Evolutionary conservation across 164 flowering plant species (phyloP), one percentile per base, ranked within the genome.

Genomic region (Cinnamomum chago): DNA sequence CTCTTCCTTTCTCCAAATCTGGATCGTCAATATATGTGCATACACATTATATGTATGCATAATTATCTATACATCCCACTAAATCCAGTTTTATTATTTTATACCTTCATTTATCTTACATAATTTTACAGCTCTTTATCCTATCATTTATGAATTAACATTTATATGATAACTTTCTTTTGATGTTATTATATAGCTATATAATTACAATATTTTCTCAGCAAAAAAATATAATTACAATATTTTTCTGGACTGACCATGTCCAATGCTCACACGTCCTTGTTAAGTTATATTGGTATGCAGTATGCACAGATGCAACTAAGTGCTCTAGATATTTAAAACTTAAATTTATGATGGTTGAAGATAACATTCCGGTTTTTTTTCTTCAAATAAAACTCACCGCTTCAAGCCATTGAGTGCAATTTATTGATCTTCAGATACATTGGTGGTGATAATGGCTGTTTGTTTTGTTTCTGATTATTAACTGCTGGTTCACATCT

Each of bases 401-500:
- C 20, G 20, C 60, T 55, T 11, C 25, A 67, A 30, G 28, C 30
- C 22, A 18, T 67, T 67, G 50, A 28, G 52, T 20, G 55, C 71
- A 40, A 40, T 20, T 66, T 25, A 35, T 67, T 17, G 3, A 28
- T 15, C 14, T 4, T 28, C 40, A 68, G 11, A 68, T 40, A n/a
- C n/a, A 68, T 25, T 68, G 70, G 12, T 17, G 40, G 27, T 50
- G 22, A 62, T 55, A 33, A 65, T 64, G 67, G 13, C n/a, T n/a
- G 2, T 60, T 50, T 13, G 11, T 30, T 60, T 50, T 13, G 11
- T 30, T 51, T 28, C 75, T 67, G 50, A 76, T 68, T 66, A 20
- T 70, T 11, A 40, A 67, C 68, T 64, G 7, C 50, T 68, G 28
- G 51, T 65, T 60, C 67, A 30, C n/a, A 40, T 70, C 23, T 65